A percentile compares a stretch with the other conserved stretches of the same genome.
These are phyloP conservation scores for Stipa capillata DNA, from an alignment of 176 grass and related monocot genomes.

Conservation along the genomic window DNA sequence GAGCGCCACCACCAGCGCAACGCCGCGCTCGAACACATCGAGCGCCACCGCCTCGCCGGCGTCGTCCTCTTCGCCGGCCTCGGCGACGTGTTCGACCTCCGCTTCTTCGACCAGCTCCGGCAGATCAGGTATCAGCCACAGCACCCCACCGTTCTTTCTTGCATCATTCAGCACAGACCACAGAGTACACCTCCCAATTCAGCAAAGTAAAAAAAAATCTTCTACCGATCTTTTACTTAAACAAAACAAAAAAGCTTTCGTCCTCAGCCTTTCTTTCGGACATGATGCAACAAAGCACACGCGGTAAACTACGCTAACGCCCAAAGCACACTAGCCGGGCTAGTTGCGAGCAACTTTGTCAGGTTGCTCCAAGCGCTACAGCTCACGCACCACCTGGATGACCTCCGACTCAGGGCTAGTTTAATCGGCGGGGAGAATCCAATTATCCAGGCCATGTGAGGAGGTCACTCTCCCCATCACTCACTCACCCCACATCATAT, in stretches of 20 bases:
- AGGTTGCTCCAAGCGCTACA: conserved; percentile 22
- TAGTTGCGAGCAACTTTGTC: conserved; percentile 30
- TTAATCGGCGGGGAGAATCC: conserved; percentile 34
- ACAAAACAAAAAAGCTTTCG: neutral
- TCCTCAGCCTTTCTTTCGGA: neutral
- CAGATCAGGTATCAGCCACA: conserved; percentile 78
- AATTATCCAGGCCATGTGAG: conserved; percentile 35
- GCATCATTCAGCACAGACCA: no score
- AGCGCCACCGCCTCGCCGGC: conserved; percentile 69
- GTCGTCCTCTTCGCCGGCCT: conserved; percentile 68
- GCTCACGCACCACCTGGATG: conserved; percentile 38
- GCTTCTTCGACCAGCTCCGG: conserved; percentile 71
- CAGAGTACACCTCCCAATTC: no score
- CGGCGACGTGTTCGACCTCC: conserved; percentile 51
- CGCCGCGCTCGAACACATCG: conserved; percentile 73
- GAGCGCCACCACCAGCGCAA: conserved; percentile 85
- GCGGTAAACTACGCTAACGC: conserved; percentile 9
- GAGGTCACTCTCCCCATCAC: neutral
- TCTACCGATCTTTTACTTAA: neutral
- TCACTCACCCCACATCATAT: no score
- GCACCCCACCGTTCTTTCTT: no score
- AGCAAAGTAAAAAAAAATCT: neutral
- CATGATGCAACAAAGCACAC: conserved; percentile 10
- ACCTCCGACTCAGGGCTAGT: conserved; percentile 12
- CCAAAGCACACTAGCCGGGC: conserved; percentile 21